These are phyloP conservation scores for Gamarada debralockiae DNA, from an alignment of 495 filamentous ascomycete genomes.

Conservation along the genomic window DNA sequence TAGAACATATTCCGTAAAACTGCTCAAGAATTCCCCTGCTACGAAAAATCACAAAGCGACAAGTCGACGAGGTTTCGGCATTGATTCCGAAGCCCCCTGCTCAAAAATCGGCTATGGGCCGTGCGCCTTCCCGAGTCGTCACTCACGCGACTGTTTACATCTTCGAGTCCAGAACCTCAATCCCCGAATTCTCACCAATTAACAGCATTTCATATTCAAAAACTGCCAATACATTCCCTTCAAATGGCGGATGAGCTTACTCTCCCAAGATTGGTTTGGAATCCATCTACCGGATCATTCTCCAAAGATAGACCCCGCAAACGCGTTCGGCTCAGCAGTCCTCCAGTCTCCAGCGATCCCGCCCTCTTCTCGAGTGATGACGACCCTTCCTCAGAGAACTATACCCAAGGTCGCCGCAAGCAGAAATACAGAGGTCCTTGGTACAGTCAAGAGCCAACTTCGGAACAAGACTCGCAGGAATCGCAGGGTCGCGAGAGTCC, in stretches of 20 bases:
- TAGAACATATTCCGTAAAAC: too few relatives aligned
- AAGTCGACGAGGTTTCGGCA: too few relatives aligned
- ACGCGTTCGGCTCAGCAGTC: slow-evolving; percentile 31
- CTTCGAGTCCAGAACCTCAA: background rate
- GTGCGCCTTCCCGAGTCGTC: too few relatives aligned
- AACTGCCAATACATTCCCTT: background rate
- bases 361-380: slow-evolving; percentile 79
- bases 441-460: slow-evolving; percentile 57
- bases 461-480: slow-evolving; percentile 29
- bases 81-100: too few relatives aligned
- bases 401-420: slow-evolving; percentile 52
- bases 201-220: background rate
- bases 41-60: too few relatives aligned
- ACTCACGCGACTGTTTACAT: background rate
- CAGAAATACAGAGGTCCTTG: slow-evolving; percentile 66
- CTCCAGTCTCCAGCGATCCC: slow-evolving; percentile 61
- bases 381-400: slow-evolving; percentile 69
- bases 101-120: too few relatives aligned
- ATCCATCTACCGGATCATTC: slow-evolving; percentile 28
- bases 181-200: background rate
- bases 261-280: slow-evolving; percentile 39
- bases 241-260: slow-evolving; percentile 42
- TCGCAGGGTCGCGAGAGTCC: background rate
- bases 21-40: too few relatives aligned
- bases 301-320: slow-evolving; percentile 31